These are phyloP conservation scores for Suhomyces choctaworum DNA, from an alignment of 1,139 yeast species.

Conservation along the genomic window DNA sequence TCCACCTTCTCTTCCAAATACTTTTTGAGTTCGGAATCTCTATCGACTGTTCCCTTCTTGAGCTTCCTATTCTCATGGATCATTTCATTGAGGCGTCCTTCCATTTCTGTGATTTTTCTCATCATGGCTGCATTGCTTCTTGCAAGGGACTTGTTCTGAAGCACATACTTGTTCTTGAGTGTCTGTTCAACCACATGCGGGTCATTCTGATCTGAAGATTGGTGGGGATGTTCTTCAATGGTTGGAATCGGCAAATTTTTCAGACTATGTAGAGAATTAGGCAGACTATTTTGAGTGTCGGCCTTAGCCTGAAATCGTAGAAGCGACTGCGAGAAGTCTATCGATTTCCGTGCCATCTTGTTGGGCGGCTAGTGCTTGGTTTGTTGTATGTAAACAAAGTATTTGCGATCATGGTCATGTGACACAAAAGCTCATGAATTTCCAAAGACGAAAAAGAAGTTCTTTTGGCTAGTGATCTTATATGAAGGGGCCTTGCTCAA, in stretches of 20 bases:
- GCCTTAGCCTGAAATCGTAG: conserved; percentile 16
- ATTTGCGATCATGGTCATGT: too few relatives aligned
- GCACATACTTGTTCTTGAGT: conserved; percentile 11
- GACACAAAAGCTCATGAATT: too few relatives aligned
- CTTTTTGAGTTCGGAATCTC: conserved; percentile 11
- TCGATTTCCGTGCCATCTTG: conserved; percentile 24
- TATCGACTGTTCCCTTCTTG: conserved; percentile 9
- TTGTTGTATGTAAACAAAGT: conserved; percentile 6
- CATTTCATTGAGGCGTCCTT: conserved; percentile 28
- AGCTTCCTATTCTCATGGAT: conserved; percentile 16
- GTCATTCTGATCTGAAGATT: too few relatives aligned
- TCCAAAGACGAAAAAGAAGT: too few relatives aligned
- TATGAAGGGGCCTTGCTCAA: too few relatives aligned
- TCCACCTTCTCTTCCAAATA: conserved; percentile 25
- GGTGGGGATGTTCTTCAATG: too few relatives aligned
- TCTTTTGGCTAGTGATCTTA: too few relatives aligned
- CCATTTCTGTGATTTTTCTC: conserved; percentile 52
- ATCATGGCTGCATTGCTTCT: conserved; percentile 53
- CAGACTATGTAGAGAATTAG: too few relatives aligned
- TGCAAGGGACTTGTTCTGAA: conserved; percentile 57
- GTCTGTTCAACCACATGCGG: conserved; percentile 1
- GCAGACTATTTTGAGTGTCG: too few relatives aligned
- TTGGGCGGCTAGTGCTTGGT: conserved; percentile 1
- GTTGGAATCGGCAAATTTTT: too few relatives aligned
- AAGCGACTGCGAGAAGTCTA: conserved; percentile 23